A percentile compares a stretch with the other conserved stretches of the same genome.
Evolutionary conservation across 768 basidiomycete genomes (phyloP).

Genomic region (Termitomyces sp.): DNA sequence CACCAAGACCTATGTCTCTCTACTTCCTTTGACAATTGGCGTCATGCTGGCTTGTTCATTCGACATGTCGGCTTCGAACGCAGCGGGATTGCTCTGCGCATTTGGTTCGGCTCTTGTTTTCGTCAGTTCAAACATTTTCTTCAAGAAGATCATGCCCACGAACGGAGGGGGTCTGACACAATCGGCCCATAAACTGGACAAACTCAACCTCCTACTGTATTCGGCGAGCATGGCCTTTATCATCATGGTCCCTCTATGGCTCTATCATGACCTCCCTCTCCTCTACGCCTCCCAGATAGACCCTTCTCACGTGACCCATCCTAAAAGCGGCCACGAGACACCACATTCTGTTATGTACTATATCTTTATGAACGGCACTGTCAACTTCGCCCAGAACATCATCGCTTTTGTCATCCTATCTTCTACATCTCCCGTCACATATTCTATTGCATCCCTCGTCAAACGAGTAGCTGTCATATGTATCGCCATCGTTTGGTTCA

Average conservation of each 20-base stretch:
- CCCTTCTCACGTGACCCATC: conserved; percentile 38
- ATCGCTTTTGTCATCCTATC: conserved; percentile 96
- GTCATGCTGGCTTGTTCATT: conserved; percentile 98
- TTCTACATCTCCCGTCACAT: conserved; percentile 95
- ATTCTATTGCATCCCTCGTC: conserved; percentile 96
- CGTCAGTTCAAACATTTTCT: conserved; percentile 97
- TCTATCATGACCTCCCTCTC: conserved; percentile 78
- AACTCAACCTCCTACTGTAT: conserved; percentile 93
- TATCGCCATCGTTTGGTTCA: conserved; percentile 97
- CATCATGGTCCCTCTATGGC: conserved; percentile 95
- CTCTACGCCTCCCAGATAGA: conserved; percentile 45
- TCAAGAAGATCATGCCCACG: conserved; percentile 95
- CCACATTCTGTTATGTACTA: conserved; percentile 71
- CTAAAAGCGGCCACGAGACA: conserved; percentile 38
- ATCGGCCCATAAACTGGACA: conserved; percentile 81
- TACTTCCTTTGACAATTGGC: conserved; percentile 91
- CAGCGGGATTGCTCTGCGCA: conserved; percentile 85
- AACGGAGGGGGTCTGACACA: conserved; percentile 34
- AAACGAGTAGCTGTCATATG: conserved; percentile 98
- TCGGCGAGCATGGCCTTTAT: conserved; percentile 92
- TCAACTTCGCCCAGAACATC: conserved; percentile 96
- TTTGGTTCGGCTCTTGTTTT: conserved; percentile 97
- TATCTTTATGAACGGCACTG: conserved; percentile 91
- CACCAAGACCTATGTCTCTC: conserved; percentile 82
- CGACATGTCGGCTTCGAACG: conserved; percentile 84